phyloP scores from a whole-genome alignment of 768 basidiomycete species.

The Lenzites betulinus region DNA sequence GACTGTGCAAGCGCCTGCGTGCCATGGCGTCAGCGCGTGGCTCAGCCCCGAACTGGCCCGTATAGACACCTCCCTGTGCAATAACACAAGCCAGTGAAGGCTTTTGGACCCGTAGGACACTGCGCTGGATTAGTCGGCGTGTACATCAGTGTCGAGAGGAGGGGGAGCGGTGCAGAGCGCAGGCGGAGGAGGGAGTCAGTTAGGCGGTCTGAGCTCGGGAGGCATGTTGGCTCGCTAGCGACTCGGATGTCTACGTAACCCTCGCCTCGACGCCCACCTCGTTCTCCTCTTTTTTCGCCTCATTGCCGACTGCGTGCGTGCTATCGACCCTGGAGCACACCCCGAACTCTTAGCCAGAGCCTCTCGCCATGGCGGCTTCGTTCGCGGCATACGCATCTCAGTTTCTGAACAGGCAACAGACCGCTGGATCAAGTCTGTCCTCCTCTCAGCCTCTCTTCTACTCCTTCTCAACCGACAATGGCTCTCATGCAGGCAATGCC shows the following conservation, averaged over 20 bases:
- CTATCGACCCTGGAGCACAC: constrained; percentile 6
- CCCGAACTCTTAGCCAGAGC: not conserved
- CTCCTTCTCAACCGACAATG: constrained; percentile 81
- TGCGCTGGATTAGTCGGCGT: too few relatives aligned
- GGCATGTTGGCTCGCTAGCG: constrained; percentile 19
- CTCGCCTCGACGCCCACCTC: constrained; percentile 19
- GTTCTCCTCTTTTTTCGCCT: not conserved
- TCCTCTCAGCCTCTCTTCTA: constrained; percentile 83
- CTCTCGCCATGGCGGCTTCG: constrained; percentile 54
- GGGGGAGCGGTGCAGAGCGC: not conserved
- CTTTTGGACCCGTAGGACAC: too few relatives aligned
- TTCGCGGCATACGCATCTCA: constrained; percentile 85
- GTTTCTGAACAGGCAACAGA: constrained; percentile 65
- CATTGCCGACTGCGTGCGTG: not conserved
- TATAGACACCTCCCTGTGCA: too few relatives aligned
- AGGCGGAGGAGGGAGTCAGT: constrained; percentile 19
- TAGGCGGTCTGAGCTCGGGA: constrained; percentile 18
- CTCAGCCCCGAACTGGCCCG: too few relatives aligned
- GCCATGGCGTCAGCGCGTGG: too few relatives aligned
- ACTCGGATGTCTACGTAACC: constrained; percentile 19
- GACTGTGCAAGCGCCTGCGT: too few relatives aligned
- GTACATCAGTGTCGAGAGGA: not conserved
- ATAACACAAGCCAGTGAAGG: too few relatives aligned
- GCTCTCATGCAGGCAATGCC: constrained; percentile 52
- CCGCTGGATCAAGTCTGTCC: constrained; percentile 49